Evolutionary conservation across 306 rosid species (phyloP).

Genomic region (Arachis hypogaea): DNA sequence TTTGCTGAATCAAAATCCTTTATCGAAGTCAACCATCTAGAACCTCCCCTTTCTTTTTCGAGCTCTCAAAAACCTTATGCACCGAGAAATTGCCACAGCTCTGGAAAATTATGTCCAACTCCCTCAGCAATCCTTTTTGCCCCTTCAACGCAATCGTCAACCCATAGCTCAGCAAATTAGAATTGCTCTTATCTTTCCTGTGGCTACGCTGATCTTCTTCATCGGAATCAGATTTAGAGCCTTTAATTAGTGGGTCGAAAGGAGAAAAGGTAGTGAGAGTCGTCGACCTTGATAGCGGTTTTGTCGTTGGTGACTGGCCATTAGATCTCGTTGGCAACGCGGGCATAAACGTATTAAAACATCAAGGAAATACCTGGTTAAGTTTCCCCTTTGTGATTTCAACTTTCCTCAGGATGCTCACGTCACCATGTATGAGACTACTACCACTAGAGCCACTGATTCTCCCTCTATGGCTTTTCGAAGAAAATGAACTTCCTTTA

Average conservation of each 20-base stretch:
- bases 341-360: slow-evolving; percentile 47
- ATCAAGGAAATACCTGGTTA: too few species aligned
- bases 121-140: slow-evolving; percentile 59
- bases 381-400: too few species aligned
- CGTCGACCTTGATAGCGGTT: slow-evolving; percentile 79
- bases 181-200: background rate
- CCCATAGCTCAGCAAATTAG: slow-evolving; percentile 69
- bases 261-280: slow-evolving; percentile 90
- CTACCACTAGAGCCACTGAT: too few species aligned
- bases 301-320: slow-evolving; percentile 83
- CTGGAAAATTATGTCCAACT: slow-evolving; percentile 61
- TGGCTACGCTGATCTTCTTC: slow-evolving; percentile 32
- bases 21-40: slow-evolving; percentile 69
- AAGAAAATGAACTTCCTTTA: too few species aligned
- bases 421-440: too few species aligned
- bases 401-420: background rate
- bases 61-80: slow-evolving; percentile 73
- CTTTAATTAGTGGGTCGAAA: slow-evolving; percentile 48
- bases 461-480: too few species aligned
- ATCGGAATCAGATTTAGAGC: slow-evolving; percentile 46
- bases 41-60: slow-evolving; percentile 62
- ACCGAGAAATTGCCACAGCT: slow-evolving; percentile 61
- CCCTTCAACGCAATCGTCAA: slow-evolving; percentile 88
- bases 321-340: slow-evolving; percentile 70
- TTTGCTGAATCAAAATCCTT: slow-evolving; percentile 64